A percentile compares a stretch with the other conserved stretches of the same genome.
These are phyloP conservation scores for Recurvomyces mirabilis DNA, from an alignment of 495 filamentous ascomycete species.

Conservation along the genomic window DNA sequence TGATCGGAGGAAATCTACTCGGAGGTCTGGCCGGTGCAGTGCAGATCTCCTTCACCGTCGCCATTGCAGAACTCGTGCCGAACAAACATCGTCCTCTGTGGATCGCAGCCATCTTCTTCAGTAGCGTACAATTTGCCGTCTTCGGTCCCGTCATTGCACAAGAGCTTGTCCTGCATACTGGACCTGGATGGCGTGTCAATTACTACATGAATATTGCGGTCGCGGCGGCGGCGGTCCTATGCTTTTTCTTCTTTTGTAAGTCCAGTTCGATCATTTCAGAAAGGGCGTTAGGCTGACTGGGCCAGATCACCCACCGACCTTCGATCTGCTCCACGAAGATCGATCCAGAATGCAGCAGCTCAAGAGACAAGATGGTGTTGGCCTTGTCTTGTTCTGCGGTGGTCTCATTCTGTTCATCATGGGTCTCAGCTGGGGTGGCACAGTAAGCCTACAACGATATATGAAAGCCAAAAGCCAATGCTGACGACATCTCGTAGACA, in stretches of 20 bases:
- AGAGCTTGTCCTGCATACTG: constrained; percentile 21
- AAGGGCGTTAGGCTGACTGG: too few relatives aligned
- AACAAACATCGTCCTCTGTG: constrained; percentile 25
- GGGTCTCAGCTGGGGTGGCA: constrained; percentile 37
- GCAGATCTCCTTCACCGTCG: constrained; percentile 31
- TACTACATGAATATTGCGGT: constrained; percentile 68
- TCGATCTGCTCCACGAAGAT: constrained; percentile 24
- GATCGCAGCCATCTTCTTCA: constrained; percentile 20
- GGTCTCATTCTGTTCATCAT: constrained; percentile 31
- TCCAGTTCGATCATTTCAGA: too few relatives aligned
- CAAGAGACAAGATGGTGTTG: constrained; percentile 31
- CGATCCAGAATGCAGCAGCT: constrained; percentile 25
- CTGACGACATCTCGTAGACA: too few relatives aligned
- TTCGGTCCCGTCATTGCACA: constrained; percentile 29
- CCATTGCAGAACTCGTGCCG: constrained; percentile 26
- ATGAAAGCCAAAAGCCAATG: too few relatives aligned
- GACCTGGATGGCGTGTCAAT: constrained; percentile 44
- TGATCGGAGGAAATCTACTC: constrained; percentile 26
- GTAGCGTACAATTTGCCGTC: constrained; percentile 20
- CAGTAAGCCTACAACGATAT: too few relatives aligned
- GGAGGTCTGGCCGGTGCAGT: constrained; percentile 26
- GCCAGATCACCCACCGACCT: constrained; percentile 24
- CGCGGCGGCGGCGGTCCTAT: constrained; percentile 26
- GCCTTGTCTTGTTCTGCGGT: constrained; percentile 26
- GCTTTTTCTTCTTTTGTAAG: constrained; percentile 23